Evolutionary conservation across 2,329 filamentous ascomycete genomes (phyloP).

Genomic region (Alternaria infectoria): DNA sequence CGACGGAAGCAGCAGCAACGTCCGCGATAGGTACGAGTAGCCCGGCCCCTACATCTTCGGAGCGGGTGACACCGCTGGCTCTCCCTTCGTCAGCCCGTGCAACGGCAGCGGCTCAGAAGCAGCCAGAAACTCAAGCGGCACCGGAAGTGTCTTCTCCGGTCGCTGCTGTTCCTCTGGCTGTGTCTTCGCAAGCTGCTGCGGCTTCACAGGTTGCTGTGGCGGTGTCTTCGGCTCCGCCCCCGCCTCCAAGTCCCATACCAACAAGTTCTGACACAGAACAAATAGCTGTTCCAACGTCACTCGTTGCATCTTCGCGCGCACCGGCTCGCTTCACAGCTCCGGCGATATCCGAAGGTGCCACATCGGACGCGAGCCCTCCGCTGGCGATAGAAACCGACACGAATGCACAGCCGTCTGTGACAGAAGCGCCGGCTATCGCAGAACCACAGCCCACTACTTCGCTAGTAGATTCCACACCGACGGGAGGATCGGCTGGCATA

Average conservation of each 20-base stretch:
- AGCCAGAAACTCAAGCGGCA: neutral
- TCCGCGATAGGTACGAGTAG: conserved; percentile 45
- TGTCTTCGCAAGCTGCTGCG: conserved; percentile 2
- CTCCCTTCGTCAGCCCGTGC: conserved; percentile 26
- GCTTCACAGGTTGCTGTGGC: conserved; percentile 14
- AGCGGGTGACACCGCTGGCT: conserved; percentile 28
- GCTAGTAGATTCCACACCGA: conserved; percentile 18
- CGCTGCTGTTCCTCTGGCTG: neutral
- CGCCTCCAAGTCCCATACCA: conserved; percentile 25
- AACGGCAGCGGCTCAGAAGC: conserved; percentile 2
- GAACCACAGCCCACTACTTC: conserved; percentile 25
- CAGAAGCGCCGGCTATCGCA: conserved; percentile 16
- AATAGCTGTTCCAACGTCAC: conserved; percentile 33
- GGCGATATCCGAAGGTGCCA: conserved; percentile 18
- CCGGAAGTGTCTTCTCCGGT: neutral
- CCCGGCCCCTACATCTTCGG: conserved; percentile 34
- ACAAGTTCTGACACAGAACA: conserved; percentile 40
- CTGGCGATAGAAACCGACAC: conserved; percentile 14
- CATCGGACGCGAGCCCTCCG: conserved; percentile 20
- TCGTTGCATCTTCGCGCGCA: conserved; percentile 8
- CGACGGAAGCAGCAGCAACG: conserved; percentile 34
- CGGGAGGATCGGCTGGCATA: conserved; percentile 35
- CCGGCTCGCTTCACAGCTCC: conserved; percentile 14
- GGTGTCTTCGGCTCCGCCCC: conserved; percentile 15
- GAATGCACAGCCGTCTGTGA: conserved; percentile 14